Conservation (phyloP, 2,329 filamentous ascomycete genomes). For the Colletotrichum camelliae region DNA sequence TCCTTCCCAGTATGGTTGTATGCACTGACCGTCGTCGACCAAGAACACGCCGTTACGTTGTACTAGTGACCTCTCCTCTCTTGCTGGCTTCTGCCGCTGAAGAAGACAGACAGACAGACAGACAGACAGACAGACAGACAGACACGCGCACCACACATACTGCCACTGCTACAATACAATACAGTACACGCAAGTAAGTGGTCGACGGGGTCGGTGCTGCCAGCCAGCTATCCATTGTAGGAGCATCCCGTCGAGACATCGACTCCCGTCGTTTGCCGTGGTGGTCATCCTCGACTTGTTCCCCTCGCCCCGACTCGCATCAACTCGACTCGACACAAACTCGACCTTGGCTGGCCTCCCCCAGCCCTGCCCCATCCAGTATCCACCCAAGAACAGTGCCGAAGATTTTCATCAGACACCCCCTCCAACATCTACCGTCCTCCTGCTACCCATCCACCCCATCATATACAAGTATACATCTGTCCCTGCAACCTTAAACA, state of each 20-base stretch:
- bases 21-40: constrained; percentile 36
- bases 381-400: constrained; percentile 54
- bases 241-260: constrained; percentile 8
- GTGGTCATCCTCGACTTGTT: constrained; percentile 5
- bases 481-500: constrained; percentile 44
- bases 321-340: constrained; percentile 22
- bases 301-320: neutral
- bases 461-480: constrained; percentile 55
- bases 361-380: constrained; percentile 32
- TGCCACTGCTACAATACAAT: neutral
- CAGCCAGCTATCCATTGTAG: constrained; percentile 15
- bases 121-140: constrained; percentile 5
- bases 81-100: constrained; percentile 30
- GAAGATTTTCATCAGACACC: constrained; percentile 52
- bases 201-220: constrained; percentile 29
- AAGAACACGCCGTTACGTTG: constrained; percentile 15
- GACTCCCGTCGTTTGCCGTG: neutral
- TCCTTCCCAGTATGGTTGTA: constrained; percentile 57
- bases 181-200: neutral
- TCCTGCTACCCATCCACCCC: constrained; percentile 32
- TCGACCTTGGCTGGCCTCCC: constrained; percentile 32
- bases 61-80: constrained; percentile 9
- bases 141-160: neutral
- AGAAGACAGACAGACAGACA: constrained; percentile 25
- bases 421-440: constrained; percentile 54